phyloP scores from a whole-genome alignment of 805 yeast species.

The Zygoascus flipseniorum region DNA sequence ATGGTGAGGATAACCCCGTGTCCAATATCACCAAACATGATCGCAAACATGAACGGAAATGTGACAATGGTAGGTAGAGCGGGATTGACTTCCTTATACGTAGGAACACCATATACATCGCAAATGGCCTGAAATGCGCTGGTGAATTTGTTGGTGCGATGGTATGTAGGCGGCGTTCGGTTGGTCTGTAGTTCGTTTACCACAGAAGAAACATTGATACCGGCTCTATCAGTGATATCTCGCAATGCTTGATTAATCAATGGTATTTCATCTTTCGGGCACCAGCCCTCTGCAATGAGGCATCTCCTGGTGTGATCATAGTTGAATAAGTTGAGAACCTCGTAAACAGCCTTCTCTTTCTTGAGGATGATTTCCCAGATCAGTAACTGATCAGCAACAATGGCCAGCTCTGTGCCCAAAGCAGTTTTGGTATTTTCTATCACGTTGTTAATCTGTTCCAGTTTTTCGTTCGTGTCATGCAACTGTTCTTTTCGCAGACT shows the following conservation, averaged over 20 bases:
- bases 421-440: slow-evolving; percentile 55
- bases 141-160: slow-evolving; percentile 86
- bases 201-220: slow-evolving; percentile 35
- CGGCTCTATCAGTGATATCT: slow-evolving; percentile 45
- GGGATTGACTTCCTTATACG: slow-evolving; percentile 92
- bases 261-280: slow-evolving; percentile 66
- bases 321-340: slow-evolving; percentile 68
- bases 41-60: slow-evolving; percentile 97
- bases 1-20: slow-evolving; percentile 80
- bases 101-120: slow-evolving; percentile 91
- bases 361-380: slow-evolving; percentile 61
- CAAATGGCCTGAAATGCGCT: slow-evolving; percentile 86
- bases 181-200: slow-evolving; percentile 60
- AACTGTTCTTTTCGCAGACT: slow-evolving; percentile 32
- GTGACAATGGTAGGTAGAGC: slow-evolving; percentile 92
- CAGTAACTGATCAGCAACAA: slow-evolving; percentile 65
- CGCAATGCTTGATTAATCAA: slow-evolving; percentile 53
- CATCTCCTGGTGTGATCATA: slow-evolving; percentile 76
- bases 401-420: slow-evolving; percentile 65
- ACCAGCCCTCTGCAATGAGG: slow-evolving; percentile 95
- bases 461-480: slow-evolving; percentile 35
- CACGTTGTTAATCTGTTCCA: slow-evolving; percentile 52
- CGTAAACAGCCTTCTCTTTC: slow-evolving; percentile 77
- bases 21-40: slow-evolving; percentile 98
- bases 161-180: slow-evolving; percentile 88